Conservation (phyloP, 1,284 basidiomycete genomes). For the Sanghuangporus sanghuang region DNA sequence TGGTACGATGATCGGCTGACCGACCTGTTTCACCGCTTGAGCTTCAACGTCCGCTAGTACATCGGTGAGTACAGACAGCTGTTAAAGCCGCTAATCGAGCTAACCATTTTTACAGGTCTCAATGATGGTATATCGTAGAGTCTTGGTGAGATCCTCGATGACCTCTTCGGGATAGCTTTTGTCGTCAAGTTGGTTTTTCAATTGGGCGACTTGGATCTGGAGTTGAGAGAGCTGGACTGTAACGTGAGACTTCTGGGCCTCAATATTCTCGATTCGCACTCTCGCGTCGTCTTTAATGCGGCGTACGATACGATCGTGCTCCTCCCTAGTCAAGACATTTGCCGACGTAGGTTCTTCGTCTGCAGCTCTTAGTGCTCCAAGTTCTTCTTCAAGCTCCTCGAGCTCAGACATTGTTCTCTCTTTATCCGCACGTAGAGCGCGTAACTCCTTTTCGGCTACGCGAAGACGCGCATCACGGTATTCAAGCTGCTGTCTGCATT, state of each 20-base stretch:
- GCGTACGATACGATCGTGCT: conserved; percentile 12
- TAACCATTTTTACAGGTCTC: conserved; percentile 7
- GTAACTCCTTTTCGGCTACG: conserved; percentile 6
- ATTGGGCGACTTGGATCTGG: conserved; percentile 12
- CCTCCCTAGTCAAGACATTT: conserved; percentile 1
- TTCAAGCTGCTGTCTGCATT: conserved; percentile 6
- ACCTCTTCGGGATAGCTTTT: conserved; percentile 13
- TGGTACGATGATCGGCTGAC: not conserved
- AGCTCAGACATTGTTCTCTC: not conserved
- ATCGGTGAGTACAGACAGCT: not conserved
- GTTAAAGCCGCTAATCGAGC: not conserved
- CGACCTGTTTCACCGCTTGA: not conserved
- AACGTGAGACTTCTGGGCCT: conserved; percentile 10
- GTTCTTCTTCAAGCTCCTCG: conserved; percentile 1
- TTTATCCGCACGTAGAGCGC: not conserved
- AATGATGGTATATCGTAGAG: not conserved
- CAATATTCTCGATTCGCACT: conserved; percentile 1
- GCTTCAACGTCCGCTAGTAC: not conserved
- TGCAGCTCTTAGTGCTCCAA: not conserved
- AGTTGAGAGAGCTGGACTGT: conserved; percentile 7
- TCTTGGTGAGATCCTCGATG: conserved; percentile 8
- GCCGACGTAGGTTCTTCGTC: not conserved
- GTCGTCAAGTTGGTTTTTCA: conserved; percentile 12
- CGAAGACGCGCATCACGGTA: conserved; percentile 12
- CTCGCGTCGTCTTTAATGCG: conserved; percentile 8